phyloP scores from a whole-genome alignment of 805 yeast species.

The Scheffersomyces spartinae region DNA sequence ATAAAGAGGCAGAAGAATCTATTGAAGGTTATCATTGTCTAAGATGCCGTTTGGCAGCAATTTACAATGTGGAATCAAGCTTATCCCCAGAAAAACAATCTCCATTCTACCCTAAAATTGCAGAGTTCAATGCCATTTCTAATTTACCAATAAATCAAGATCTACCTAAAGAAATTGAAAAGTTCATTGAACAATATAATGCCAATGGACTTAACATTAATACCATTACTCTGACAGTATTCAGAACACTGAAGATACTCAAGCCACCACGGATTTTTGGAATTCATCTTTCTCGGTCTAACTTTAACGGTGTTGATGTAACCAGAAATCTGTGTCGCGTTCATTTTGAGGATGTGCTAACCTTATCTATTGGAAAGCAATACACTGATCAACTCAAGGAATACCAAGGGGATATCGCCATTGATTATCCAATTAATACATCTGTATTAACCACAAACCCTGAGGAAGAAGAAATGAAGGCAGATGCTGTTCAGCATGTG shows the following conservation, averaged over 20 bases:
- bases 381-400: constrained; percentile 24
- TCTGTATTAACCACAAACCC: no score
- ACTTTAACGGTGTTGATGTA: constrained; percentile 54
- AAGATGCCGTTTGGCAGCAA: constrained; percentile 41
- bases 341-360: constrained; percentile 42
- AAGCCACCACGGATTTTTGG: constrained; percentile 63
- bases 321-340: constrained; percentile 70
- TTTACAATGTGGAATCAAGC: constrained; percentile 22
- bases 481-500: constrained; percentile 6
- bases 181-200: constrained; percentile 36
- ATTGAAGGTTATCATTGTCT: constrained; percentile 75
- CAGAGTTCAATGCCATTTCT: constrained; percentile 21
- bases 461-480: constrained; percentile 8
- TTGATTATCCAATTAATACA: no score
- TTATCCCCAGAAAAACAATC: no score
- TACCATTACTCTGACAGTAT: constrained; percentile 49
- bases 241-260: constrained; percentile 49
- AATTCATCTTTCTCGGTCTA: constrained; percentile 80
- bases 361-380: constrained; percentile 36
- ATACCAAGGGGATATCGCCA: constrained; percentile 20
- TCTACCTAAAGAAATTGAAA: constrained; percentile 36
- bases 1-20: constrained; percentile 49
- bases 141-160: constrained; percentile 53
- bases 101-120: no score
- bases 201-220: constrained; percentile 32